Conservation (phyloP, 208 protist genomes). For the Acanthamoeba sp. region DNA sequence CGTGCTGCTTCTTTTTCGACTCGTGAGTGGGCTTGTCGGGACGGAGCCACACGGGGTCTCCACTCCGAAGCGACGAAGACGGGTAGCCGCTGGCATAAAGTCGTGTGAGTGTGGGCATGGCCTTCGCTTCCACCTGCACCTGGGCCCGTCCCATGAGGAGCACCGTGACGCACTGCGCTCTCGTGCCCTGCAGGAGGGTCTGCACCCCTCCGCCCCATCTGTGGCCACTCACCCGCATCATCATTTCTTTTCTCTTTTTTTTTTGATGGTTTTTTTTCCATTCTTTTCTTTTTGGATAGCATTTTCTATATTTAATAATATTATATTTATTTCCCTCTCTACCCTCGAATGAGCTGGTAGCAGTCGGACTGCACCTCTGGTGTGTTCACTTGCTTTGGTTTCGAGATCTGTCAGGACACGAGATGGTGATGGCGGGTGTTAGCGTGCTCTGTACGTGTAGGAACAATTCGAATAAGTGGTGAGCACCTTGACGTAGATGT, state of each 20-base stretch:
- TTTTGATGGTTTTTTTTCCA: not conserved
- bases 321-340: not conserved
- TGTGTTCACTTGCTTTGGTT: not conserved
- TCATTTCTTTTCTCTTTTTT: not conserved
- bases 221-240: not conserved
- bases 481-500: not conserved
- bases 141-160: not conserved
- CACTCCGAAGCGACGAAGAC: not conserved
- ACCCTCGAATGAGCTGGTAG: slow-evolving; percentile 7
- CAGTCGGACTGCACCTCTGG: slow-evolving; percentile 40
- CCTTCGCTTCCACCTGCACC: too few species aligned
- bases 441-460: not conserved
- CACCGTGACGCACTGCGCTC: not conserved
- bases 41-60: not conserved
- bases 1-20: not conserved
- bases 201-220: not conserved
- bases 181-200: not conserved
- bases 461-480: not conserved
- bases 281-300: not conserved
- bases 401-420: slow-evolving; percentile 43
- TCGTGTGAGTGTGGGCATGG: not conserved
- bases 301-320: not conserved
- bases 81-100: not conserved
- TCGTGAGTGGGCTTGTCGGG: not conserved
- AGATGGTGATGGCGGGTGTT: too few species aligned